Conservation (phyloP, 2,329 filamentous ascomycete species). For the Elsinoe necatrix region DNA sequence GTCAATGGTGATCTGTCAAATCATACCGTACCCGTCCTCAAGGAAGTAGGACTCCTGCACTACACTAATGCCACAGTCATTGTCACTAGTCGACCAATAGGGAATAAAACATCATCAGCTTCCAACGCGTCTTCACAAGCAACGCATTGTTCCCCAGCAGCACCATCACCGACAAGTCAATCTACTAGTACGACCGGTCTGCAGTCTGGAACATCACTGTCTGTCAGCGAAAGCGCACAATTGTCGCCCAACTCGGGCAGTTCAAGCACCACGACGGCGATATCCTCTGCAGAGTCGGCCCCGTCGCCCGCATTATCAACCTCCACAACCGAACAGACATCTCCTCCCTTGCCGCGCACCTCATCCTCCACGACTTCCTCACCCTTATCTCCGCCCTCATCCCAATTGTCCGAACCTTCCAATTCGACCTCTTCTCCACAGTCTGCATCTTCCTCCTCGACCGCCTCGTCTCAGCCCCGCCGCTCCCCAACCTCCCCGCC, state of each 20-base stretch:
- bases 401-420: background rate
- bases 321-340: background rate
- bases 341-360: background rate
- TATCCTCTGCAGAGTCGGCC: background rate
- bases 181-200: background rate
- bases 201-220: background rate
- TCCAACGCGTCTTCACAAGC: conserved; percentile 14
- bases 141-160: conserved; percentile 6
- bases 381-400: background rate
- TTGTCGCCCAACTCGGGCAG: no score
- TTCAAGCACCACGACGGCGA: background rate
- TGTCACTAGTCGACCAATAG: background rate
- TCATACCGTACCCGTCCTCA: background rate
- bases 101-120: background rate
- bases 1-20: background rate
- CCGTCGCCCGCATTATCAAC: background rate
- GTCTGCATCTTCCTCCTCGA: background rate
- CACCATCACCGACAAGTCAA: background rate
- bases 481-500: conserved; percentile 1
- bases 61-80: conserved; percentile 9
- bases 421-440: background rate
- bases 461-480: background rate
- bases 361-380: background rate
- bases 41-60: conserved; percentile 3
- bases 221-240: background rate